These are phyloP conservation scores for Aspergillus neotritici DNA, from an alignment of 2,329 filamentous ascomycete species.

Conservation along the genomic window DNA sequence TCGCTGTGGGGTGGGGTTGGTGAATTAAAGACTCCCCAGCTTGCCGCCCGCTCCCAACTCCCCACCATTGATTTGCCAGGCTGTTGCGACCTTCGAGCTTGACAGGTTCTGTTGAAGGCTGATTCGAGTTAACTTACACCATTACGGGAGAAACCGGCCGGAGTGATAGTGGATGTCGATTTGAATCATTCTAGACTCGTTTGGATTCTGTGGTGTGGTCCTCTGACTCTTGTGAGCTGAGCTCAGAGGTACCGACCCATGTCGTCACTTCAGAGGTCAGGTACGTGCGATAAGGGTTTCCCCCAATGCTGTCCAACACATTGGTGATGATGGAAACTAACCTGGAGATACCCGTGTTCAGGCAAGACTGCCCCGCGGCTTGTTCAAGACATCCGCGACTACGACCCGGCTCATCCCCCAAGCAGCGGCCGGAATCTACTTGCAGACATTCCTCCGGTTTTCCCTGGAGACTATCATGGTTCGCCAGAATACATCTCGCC, in stretches of 20 bases:
- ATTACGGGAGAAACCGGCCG: too few relatives aligned
- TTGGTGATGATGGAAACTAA: conserved; percentile 1
- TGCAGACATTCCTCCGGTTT: conserved; percentile 52
- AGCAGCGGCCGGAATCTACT: conserved; percentile 50
- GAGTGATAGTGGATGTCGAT: too few relatives aligned
- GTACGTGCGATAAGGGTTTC: conserved; percentile 14
- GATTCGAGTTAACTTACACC: too few relatives aligned
- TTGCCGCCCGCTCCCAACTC: conserved; percentile 21
- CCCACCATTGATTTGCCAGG: conserved; percentile 18
- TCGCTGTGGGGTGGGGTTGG: background rate
- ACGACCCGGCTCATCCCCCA: conserved; percentile 41
- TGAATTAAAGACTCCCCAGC: conserved; percentile 8
- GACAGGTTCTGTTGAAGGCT: background rate
- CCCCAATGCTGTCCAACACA: background rate
- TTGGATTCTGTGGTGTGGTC: conserved; percentile 5
- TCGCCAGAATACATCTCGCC: conserved; percentile 33
- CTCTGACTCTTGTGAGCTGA: conserved; percentile 10
- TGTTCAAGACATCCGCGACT: conserved; percentile 41
- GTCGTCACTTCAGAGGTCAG: conserved; percentile 29
- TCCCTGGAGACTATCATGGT: conserved; percentile 31
- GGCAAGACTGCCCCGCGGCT: conserved; percentile 50
- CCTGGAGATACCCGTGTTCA: conserved; percentile 16
- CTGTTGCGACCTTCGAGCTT: background rate
- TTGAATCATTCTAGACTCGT: background rate
- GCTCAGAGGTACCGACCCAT: conserved; percentile 21